These are phyloP conservation scores for Endoconidiophora laricicola DNA, from an alignment of 2,329 filamentous ascomycete species.

Conservation along the genomic window DNA sequence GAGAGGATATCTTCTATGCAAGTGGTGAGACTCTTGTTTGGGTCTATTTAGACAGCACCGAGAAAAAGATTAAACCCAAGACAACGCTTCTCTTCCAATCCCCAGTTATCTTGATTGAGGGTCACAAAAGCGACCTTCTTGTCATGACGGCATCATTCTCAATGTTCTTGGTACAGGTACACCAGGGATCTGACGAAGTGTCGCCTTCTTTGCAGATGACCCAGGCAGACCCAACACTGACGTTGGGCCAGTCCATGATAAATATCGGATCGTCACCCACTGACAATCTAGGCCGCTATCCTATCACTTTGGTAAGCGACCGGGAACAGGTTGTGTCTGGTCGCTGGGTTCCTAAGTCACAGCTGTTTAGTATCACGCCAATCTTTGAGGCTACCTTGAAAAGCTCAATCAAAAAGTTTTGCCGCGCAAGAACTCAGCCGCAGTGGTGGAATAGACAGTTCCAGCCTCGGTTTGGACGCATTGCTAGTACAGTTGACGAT, in stretches of 20 bases:
- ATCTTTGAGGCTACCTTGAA: slow-evolving; percentile 42
- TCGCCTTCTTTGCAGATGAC: neutral
- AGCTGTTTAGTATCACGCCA: slow-evolving; percentile 26
- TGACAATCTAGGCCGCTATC: slow-evolving; percentile 18
- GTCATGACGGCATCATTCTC: slow-evolving; percentile 39
- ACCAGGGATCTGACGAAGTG: neutral
- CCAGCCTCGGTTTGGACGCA: slow-evolving; percentile 24
- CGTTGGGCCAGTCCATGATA: slow-evolving; percentile 24
- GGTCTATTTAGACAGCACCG: slow-evolving; percentile 32
- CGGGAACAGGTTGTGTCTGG: slow-evolving; percentile 30
- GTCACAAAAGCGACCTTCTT: slow-evolving; percentile 31
- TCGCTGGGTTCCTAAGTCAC: slow-evolving; percentile 31
- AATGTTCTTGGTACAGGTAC: slow-evolving; percentile 26
- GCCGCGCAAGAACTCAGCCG: slow-evolving; percentile 34
- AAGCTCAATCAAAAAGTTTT: slow-evolving; percentile 39
- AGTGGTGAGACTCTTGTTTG: slow-evolving; percentile 36
- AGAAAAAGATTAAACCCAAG: slow-evolving; percentile 33
- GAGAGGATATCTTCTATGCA: slow-evolving; percentile 40
- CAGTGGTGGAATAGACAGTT: slow-evolving; percentile 27
- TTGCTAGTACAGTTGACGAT: slow-evolving; percentile 27
- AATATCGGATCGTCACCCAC: slow-evolving; percentile 24
- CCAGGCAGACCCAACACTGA: slow-evolving; percentile 3
- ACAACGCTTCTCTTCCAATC: slow-evolving; percentile 35
- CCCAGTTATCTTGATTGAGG: slow-evolving; percentile 31
- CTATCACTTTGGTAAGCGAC: slow-evolving; percentile 32